Evolutionary conservation across 768 basidiomycete species (phyloP).

Genomic region (Neoboletus brunneissimus): DNA sequence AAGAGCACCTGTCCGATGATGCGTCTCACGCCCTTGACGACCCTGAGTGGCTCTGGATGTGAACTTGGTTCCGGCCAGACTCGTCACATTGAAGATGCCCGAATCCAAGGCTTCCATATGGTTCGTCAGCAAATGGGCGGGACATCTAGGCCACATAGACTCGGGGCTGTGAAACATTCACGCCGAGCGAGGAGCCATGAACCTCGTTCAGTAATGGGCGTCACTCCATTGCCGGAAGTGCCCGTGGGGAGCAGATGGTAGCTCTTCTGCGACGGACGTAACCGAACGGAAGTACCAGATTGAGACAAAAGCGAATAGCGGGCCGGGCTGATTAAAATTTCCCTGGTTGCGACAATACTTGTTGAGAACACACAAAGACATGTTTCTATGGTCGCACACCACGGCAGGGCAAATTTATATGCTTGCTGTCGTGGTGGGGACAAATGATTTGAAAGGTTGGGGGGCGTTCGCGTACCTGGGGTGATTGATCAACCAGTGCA

Average conservation of each 20-base stretch:
- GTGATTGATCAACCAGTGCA: not conserved
- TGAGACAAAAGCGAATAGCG: conserved; percentile 13
- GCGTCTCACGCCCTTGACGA: conserved; percentile 27
- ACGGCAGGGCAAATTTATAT: not conserved
- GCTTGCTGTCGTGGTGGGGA: not conserved
- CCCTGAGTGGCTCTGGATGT: conserved; percentile 19
- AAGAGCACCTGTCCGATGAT: conserved; percentile 12
- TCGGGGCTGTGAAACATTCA: not conserved
- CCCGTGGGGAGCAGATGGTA: conserved; percentile 19
- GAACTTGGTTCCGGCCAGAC: not conserved
- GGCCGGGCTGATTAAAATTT: conserved; percentile 9
- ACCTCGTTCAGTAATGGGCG: conserved; percentile 7
- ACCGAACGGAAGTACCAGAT: conserved; percentile 29
- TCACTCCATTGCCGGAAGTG: conserved; percentile 17
- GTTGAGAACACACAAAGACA: not conserved
- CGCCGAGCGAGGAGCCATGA: not conserved
- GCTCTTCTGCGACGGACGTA: conserved; percentile 19
- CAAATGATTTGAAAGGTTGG: conserved; percentile 2
- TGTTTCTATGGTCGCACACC: not conserved
- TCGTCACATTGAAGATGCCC: conserved; percentile 3
- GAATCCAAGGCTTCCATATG: not conserved
- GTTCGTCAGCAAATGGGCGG: conserved; percentile 1
- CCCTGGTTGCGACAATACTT: not conserved
- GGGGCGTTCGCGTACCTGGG: conserved; percentile 15
- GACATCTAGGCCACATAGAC: not conserved